Base-by-base conservation (phyloP, 2,329 filamentous ascomycete species). In the Lecanicillium sp. region DNA sequence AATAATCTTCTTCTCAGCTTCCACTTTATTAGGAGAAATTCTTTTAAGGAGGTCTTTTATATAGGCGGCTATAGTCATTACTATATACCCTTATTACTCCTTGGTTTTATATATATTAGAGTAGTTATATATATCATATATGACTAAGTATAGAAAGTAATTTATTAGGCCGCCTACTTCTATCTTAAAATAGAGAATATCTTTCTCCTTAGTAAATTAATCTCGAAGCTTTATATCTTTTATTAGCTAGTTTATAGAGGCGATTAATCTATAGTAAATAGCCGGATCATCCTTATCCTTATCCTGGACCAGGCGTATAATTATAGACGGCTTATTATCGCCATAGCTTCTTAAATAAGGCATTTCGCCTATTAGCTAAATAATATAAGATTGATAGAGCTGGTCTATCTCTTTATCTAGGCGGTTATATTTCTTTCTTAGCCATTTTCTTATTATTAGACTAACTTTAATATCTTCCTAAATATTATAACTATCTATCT, bases 51-150 rank as follows among this genome's bases (percentile, higher is more conserved):
- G 34, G 9, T 50, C 42, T 40, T 48, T 55, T 1, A 53, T 50
- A 20, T 48, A 53, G 9, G 53, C 53, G 0, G 60, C 60, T 0
- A 62, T 60, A 0, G 51, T 50, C 1, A 48, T 47, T 1, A 63
- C 57, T 0, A 62, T 60, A 42, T 60, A 63, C 0, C 29, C 28
- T 17, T 63, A 58, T 62, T 59, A 65, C 3, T 29, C 20, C 9
- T 64, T 55, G 17, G 54, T 55, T 37, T 64, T 65, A 38, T 65
- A 59, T 0, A 51, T 56, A 40, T 67, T 63, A 4, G 58, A 51
- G 33, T 65, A 66, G 33, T 65, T 58, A 16, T 55, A 66, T 0
- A 67, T 61, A 0, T 60, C 62, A 14, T 60, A 53, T n/a, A 67
- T 58, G 0, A 59, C 50, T 0, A 66, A 39, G 22, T 56, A 65